Conservation (phyloP, 805 yeast species). For the Schwanniomyces polymorphus region DNA sequence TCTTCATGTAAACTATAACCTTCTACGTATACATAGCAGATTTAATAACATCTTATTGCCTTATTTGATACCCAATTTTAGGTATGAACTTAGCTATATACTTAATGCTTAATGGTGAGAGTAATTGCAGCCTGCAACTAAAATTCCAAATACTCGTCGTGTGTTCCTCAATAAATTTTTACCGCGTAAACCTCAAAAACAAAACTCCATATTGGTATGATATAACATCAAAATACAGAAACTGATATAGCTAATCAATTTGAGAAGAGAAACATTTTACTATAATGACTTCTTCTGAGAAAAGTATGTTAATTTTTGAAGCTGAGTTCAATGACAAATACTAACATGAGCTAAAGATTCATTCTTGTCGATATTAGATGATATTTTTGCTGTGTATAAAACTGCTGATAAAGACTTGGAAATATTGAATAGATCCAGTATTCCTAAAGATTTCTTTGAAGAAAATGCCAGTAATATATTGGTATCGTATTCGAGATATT, state of each 20-base stretch:
- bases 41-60: too few species aligned
- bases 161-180: neutral
- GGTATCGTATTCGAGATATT: conserved; percentile 38
- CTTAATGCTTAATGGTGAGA: too few species aligned
- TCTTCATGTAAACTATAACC: too few species aligned
- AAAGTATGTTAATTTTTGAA: conserved; percentile 2
- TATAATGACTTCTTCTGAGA: conserved; percentile 5
- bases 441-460: conserved; percentile 53
- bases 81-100: too few species aligned
- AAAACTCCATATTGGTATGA: neutral
- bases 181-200: neutral
- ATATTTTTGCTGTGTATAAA: conserved; percentile 23
- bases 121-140: too few species aligned
- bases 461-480: conserved; percentile 42
- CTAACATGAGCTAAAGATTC: conserved; percentile 8
- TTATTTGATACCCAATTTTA: too few species aligned
- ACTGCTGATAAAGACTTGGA: conserved; percentile 23
- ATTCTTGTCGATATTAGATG: conserved; percentile 15
- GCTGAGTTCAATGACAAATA: neutral
- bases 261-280: neutral
- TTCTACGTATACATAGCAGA: too few species aligned
- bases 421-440: conserved; percentile 13
- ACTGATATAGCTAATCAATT: neutral
- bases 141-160: neutral
- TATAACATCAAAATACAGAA: neutral